Conservation (phyloP, 2,329 filamentous ascomycete species). For the Epichloe scottii region DNA sequence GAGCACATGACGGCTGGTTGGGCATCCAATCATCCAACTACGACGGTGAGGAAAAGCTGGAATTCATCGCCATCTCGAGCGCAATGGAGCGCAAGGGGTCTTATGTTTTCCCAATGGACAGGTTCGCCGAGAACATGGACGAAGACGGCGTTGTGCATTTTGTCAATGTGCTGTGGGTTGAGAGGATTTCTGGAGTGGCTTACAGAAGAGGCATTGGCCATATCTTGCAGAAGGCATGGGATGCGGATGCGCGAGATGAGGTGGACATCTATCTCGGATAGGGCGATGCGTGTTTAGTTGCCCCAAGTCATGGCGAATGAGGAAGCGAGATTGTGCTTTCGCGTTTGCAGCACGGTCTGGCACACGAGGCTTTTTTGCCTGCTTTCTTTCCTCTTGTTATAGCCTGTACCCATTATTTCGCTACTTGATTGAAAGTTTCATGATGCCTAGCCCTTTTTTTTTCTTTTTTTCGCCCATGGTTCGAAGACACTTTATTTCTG, state of each 20-base stretch:
- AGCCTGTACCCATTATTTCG: neutral
- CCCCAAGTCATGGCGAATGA: neutral
- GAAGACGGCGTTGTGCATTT: conserved; percentile 30
- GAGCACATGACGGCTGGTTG: conserved; percentile 33
- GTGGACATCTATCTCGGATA: conserved; percentile 30
- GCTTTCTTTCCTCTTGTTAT: neutral
- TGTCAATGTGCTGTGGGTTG: conserved; percentile 34
- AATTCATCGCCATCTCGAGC: conserved; percentile 30
- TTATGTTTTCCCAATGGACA: conserved; percentile 25
- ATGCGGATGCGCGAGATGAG: conserved; percentile 26
- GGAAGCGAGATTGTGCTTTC: neutral
- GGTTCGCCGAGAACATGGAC: conserved; percentile 28
- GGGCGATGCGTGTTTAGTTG: too few species aligned
- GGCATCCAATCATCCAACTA: conserved; percentile 34
- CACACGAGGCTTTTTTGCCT: neutral
- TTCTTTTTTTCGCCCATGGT: too few species aligned
- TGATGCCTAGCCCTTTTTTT: too few species aligned
- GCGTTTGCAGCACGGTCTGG: neutral
- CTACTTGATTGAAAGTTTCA: too few species aligned
- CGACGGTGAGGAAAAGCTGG: conserved; percentile 29
- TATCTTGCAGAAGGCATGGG: conserved; percentile 28
- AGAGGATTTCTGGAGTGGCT: conserved; percentile 29
- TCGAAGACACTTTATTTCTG: too few species aligned
- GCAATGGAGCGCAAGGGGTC: conserved; percentile 29
- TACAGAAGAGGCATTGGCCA: conserved; percentile 31